A percentile compares a stretch with the other conserved stretches of the same genome.
Conservation (phyloP, 2,329 filamentous ascomycete genomes). For the Uncinocarpus reesii region DNA sequence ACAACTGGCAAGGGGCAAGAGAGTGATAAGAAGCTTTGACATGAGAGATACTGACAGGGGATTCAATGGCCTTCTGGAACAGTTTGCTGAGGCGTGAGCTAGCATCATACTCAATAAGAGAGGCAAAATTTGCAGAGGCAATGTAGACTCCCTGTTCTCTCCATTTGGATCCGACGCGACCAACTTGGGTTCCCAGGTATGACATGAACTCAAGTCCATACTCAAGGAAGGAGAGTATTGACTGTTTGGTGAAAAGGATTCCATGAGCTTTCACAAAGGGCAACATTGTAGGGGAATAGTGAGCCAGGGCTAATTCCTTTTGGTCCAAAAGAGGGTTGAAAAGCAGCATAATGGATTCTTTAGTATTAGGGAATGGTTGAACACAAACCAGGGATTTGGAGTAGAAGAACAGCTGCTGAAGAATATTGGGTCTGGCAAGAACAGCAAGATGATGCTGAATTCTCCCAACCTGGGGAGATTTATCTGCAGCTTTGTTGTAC, state of each 20-base stretch:
- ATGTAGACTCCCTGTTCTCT: slow-evolving; percentile 47
- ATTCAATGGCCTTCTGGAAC: slow-evolving; percentile 17
- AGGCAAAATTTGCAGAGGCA: slow-evolving; percentile 45
- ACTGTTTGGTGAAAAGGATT: slow-evolving; percentile 35
- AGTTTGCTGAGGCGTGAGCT: slow-evolving; percentile 29
- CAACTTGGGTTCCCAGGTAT: slow-evolving; percentile 41
- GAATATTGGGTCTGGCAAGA: slow-evolving; percentile 46
- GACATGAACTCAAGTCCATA: slow-evolving; percentile 34
- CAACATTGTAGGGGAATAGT: slow-evolving; percentile 32
- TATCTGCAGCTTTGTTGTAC: slow-evolving; percentile 75
- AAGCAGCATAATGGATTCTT: slow-evolving; percentile 47
- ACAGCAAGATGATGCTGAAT: slow-evolving; percentile 81
- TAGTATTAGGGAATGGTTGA: slow-evolving; percentile 46
- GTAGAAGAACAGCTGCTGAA: slow-evolving; percentile 52
- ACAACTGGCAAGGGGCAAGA: neutral
- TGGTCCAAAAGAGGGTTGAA: slow-evolving; percentile 41
- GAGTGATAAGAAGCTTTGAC: neutral
- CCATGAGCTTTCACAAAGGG: slow-evolving; percentile 47
- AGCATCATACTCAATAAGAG: slow-evolving; percentile 46
- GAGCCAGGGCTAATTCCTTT: neutral
- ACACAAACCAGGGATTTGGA: slow-evolving; percentile 47
- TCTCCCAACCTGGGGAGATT: slow-evolving; percentile 61
- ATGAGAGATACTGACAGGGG: neutral
- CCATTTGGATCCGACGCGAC: slow-evolving; percentile 39
- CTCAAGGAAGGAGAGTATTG: slow-evolving; percentile 31